phyloP scores from a whole-genome alignment of 371 early-diverging fungal species.

The Sporodiniella umbellata region DNA sequence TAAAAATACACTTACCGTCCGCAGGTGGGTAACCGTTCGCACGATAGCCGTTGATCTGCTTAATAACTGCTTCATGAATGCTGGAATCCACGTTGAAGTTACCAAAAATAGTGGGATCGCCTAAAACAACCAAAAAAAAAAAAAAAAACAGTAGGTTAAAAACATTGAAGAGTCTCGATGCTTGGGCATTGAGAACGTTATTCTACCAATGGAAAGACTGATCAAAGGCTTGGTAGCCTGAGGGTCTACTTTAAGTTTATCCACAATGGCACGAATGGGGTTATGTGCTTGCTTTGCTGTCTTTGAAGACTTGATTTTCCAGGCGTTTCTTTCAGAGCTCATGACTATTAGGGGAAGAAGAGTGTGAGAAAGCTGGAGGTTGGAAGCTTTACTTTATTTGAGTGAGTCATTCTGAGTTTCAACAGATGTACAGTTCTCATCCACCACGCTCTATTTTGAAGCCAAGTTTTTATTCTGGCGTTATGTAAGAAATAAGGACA shows the following conservation, averaged over 20 bases:
- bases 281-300: constrained; percentile 79
- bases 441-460: too few relatives aligned
- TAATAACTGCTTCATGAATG: constrained; percentile 67
- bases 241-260: constrained; percentile 69
- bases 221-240: constrained; percentile 70
- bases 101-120: constrained; percentile 91
- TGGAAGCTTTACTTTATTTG: too few relatives aligned
- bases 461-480: too few relatives aligned
- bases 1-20: constrained; percentile 66
- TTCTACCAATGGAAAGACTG: constrained; percentile 75
- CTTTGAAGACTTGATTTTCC: constrained; percentile 53
- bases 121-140: constrained; percentile 20
- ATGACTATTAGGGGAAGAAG: constrained; percentile 4
- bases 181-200: too few relatives aligned
- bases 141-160: too few relatives aligned
- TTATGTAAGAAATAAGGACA: too few relatives aligned
- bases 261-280: constrained; percentile 88
- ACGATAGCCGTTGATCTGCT: constrained; percentile 62
- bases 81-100: constrained; percentile 79
- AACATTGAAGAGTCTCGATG: too few relatives aligned
- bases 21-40: constrained; percentile 87
- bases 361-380: background rate
- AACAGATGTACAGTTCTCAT: too few relatives aligned
- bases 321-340: constrained; percentile 29
- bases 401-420: background rate